Base-by-base conservation (phyloP, 495 filamentous ascomycete species). In the Penicillium longicatenatum region DNA sequence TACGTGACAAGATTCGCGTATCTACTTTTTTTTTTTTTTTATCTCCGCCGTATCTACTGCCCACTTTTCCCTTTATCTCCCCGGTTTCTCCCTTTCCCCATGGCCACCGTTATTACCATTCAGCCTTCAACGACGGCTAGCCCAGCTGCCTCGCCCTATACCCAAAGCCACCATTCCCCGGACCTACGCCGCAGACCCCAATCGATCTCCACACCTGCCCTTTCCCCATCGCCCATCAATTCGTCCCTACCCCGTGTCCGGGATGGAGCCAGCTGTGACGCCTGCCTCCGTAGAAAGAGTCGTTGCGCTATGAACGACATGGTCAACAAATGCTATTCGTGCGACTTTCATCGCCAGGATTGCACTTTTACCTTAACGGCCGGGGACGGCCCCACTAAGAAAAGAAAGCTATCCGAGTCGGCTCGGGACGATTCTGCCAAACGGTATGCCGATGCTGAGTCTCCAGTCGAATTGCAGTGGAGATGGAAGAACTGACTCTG, bases 291-390 rank as follows among this genome's bases (percentile, higher is more conserved):
- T 72, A 80, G 92, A 68, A 92, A 93, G 72, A 91, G 86, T 64
- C 88, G 92, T 65, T 98, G 94, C 76, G 91, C 95, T 54, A 89
- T 96, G 75, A 89, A 92, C 68, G 77, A 81, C 54, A 70, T 75
- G 62, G 74, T 75, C 58, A 78, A 78, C 52, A 78, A 78, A 48
- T 83, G 80, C 55, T 79, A 80, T 37, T 81, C 80, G 49, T 83
- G 80, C 53, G 76, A 76, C 44, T 78, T 82, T 46, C 80, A 83
- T 62, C 75, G 76, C 30, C 79, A 82, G 66, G 76, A 81, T 33
- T 83, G 80, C 66, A 81, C 79, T 8, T 83, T 81, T 52, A 72
- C 65, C 17, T 66, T 79, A 16, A 58, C 70, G 8, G 63, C 57
- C 19, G 61, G 64, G 62, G 90, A 91, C 55, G 80, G 84, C 21